Conservation (phyloP, 768 basidiomycete species). For the Chalciporus pseudorubinellus region DNA sequence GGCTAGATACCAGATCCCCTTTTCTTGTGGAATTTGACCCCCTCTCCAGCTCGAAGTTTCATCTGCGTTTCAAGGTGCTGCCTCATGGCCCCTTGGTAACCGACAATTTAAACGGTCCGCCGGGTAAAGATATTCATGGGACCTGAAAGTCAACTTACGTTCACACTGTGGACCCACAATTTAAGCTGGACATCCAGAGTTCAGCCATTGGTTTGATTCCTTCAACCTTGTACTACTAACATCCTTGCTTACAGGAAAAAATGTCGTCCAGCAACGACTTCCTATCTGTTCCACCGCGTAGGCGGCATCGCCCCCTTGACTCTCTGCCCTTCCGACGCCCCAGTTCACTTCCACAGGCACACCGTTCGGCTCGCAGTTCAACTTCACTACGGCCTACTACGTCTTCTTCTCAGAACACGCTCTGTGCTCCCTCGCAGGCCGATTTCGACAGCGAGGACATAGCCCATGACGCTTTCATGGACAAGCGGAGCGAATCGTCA, state of each 20-base stretch:
- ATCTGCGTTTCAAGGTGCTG: background rate
- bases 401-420: background rate
- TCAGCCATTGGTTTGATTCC: background rate
- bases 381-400: conserved; percentile 1
- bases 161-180: conserved; percentile 14
- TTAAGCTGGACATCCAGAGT: conserved; percentile 6
- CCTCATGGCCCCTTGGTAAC: conserved; percentile 15
- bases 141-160: conserved; percentile 27
- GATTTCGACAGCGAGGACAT: conserved; percentile 7
- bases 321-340: conserved; percentile 2
- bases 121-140: background rate
- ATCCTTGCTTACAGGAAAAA: conserved; percentile 2
- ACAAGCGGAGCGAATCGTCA: conserved; percentile 20
- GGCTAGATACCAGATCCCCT: background rate
- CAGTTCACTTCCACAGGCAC: conserved; percentile 6
- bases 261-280: conserved; percentile 21
- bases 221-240: conserved; percentile 21
- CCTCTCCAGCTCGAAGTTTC: background rate
- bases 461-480: conserved; percentile 16
- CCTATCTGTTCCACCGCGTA: conserved; percentile 6
- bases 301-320: background rate
- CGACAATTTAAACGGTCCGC: conserved; percentile 25
- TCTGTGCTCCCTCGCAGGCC: background rate
- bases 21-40: background rate
- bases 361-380: conserved; percentile 11